Evolutionary conservation across 2,329 filamentous ascomycete species (phyloP).

Genomic region (Raffaelea deltoideospora): DNA sequence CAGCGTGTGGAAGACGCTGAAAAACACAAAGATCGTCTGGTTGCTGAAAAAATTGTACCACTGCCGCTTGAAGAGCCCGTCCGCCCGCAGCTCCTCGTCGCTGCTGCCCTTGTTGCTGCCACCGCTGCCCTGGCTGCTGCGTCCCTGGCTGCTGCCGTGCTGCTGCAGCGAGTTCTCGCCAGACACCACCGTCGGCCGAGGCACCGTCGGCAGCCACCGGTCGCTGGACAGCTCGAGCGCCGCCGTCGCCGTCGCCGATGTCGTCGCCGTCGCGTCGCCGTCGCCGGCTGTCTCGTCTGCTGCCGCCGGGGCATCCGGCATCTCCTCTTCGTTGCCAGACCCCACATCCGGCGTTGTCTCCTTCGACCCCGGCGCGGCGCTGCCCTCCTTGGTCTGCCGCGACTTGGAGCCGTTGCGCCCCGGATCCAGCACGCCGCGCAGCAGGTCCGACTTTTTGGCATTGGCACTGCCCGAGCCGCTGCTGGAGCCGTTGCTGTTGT

Average conservation of each 20-base stretch:
- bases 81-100: slow-evolving; percentile 54
- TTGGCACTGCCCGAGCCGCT: too few relatives aligned
- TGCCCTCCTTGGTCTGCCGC: slow-evolving; percentile 59
- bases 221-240: slow-evolving; percentile 50
- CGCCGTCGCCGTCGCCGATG: slow-evolving; percentile 23
- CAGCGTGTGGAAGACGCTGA: slow-evolving; percentile 82
- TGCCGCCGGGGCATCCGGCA: slow-evolving; percentile 40
- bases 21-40: slow-evolving; percentile 83
- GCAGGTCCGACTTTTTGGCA: slow-evolving; percentile 67
- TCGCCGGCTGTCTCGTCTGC: slow-evolving; percentile 61
- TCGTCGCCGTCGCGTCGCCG: slow-evolving; percentile 60
- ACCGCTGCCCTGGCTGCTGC: too few relatives aligned
- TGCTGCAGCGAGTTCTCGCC: slow-evolving; percentile 36
- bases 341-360: slow-evolving; percentile 75
- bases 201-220: slow-evolving; percentile 48
- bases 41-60: slow-evolving; percentile 88
- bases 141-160: too few relatives aligned
- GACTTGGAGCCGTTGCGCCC: slow-evolving; percentile 48
- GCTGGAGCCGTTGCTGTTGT: too few relatives aligned
- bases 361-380: slow-evolving; percentile 63
- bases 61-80: slow-evolving; percentile 66
- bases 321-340: slow-evolving; percentile 67
- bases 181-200: slow-evolving; percentile 36
- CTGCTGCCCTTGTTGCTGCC: too few relatives aligned
- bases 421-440: slow-evolving; percentile 73